A percentile compares a stretch with the other conserved stretches of the same genome.
These are phyloP conservation scores for Austropuccinia psidii DNA, from an alignment of 1,284 basidiomycete species.

Conservation along the genomic window DNA sequence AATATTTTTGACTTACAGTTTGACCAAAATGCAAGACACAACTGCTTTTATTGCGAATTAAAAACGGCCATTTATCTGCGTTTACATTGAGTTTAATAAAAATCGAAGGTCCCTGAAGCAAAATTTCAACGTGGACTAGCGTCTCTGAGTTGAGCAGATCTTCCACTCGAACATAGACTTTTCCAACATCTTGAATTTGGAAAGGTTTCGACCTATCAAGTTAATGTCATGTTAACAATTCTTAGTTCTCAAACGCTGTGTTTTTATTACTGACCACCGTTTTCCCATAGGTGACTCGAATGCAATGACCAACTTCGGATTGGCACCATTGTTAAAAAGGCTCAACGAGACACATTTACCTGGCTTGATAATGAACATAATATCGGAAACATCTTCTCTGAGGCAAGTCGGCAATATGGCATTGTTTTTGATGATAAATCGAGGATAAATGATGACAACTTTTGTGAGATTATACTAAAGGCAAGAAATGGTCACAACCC, in stretches of 20 bases:
- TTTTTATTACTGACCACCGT: slow-evolving; percentile 21
- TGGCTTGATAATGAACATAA: slow-evolving; percentile 20
- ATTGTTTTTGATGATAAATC: slow-evolving; percentile 36
- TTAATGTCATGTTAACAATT: background rate
- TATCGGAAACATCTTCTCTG: slow-evolving; percentile 29
- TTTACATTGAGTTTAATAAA: slow-evolving; percentile 36
- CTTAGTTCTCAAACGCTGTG: background rate
- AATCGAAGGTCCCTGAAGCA: slow-evolving; percentile 35
- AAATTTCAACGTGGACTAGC: slow-evolving; percentile 27
- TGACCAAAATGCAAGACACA: slow-evolving; percentile 33
- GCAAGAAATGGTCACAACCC: no score
- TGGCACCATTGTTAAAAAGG: slow-evolving; percentile 29
- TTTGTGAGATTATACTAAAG: slow-evolving; percentile 36
- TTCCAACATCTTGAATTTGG: slow-evolving; percentile 37
- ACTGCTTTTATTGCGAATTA: slow-evolving; percentile 36
- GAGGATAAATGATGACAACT: slow-evolving; percentile 35
- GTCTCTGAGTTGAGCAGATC: slow-evolving; percentile 17
- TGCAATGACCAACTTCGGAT: slow-evolving; percentile 32
- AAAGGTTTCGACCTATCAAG: slow-evolving; percentile 34
- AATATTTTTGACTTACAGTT: slow-evolving; percentile 26
- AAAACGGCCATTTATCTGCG: slow-evolving; percentile 27
- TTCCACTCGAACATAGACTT: slow-evolving; percentile 30
- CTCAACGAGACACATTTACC: slow-evolving; percentile 27
- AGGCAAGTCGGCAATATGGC: slow-evolving; percentile 16
- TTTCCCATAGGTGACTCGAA: slow-evolving; percentile 28